A percentile compares a stretch with the other conserved stretches of the same genome.
Evolutionary conservation across 495 filamentous ascomycete genomes (phyloP).

Genomic region (Penicillium canariense): DNA sequence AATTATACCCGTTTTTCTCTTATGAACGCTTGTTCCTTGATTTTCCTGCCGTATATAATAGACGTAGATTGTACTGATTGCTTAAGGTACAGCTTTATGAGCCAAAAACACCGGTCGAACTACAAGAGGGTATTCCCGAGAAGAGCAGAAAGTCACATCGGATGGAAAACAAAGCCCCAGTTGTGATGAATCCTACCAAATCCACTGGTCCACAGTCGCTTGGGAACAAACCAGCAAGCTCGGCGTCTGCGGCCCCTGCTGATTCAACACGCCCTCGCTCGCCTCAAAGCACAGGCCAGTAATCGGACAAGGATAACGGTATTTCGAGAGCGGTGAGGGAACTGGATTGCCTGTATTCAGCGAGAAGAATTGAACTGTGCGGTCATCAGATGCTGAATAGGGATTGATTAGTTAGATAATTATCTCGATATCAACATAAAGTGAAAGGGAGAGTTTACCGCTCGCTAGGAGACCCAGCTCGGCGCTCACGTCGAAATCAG

Average conservation of each 20-base stretch:
- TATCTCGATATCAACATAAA: too few relatives aligned
- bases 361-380: conserved; percentile 41
- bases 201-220: conserved; percentile 39
- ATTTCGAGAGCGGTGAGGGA: conserved; percentile 29
- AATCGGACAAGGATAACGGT: conserved; percentile 29
- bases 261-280: conserved; percentile 16
- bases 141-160: background rate
- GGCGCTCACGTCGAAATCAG: conserved; percentile 37
- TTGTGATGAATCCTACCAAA: conserved; percentile 25
- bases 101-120: background rate
- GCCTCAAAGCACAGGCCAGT: conserved; percentile 38
- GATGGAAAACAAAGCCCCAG: background rate
- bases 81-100: too few relatives aligned
- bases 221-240: conserved; percentile 36
- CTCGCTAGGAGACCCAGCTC: conserved; percentile 41
- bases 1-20: conserved; percentile 21
- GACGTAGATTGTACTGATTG: too few relatives aligned
- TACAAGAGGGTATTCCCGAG: background rate
- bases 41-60: too few relatives aligned
- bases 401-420: background rate
- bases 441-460: conserved; percentile 24
- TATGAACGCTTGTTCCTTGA: background rate
- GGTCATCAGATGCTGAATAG: conserved; percentile 30
- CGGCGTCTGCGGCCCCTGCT: conserved; percentile 33
- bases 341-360: conserved; percentile 36